A percentile compares a stretch with the other conserved stretches of the same genome.
These are phyloP conservation scores for Eruca vesicaria DNA, from an alignment of 441 rosid genomes.

Conservation along the genomic window DNA sequence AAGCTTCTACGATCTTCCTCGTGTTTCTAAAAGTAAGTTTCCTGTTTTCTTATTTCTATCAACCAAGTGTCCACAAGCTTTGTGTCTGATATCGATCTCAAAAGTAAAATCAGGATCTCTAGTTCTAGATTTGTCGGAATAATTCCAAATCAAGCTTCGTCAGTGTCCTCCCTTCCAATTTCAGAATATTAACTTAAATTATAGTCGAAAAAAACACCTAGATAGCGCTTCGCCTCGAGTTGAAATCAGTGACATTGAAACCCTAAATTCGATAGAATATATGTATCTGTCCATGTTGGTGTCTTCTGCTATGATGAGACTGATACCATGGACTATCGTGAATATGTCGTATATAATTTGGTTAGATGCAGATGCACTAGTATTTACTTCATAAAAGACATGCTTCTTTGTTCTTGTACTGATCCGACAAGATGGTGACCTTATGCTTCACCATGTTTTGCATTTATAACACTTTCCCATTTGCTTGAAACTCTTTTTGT, in stretches of 20 bases:
- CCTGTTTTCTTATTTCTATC: background rate
- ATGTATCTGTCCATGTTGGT: background rate
- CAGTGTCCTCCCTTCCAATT: background rate
- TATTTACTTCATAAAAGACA: background rate
- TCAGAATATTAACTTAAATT: background rate
- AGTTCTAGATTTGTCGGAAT: background rate
- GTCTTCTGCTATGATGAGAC: background rate
- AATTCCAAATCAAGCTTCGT: background rate
- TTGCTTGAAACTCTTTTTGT: background rate
- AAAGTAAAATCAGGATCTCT: background rate
- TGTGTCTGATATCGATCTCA: background rate
- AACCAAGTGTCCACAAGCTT: background rate
- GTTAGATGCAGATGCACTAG: background rate
- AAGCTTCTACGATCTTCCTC: conserved; percentile 17
- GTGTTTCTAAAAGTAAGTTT: conserved; percentile 3
- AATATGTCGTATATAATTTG: background rate
- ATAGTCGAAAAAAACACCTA: background rate
- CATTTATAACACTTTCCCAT: background rate
- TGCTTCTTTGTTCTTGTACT: background rate
- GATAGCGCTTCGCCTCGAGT: background rate
- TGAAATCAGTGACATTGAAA: background rate
- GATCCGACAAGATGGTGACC: background rate
- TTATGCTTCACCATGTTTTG: background rate
- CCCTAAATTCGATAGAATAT: conserved; percentile 8
- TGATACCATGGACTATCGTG: background rate